Conservation (phyloP, 208 protist genomes). For the Leishmania mexicana region DNA sequence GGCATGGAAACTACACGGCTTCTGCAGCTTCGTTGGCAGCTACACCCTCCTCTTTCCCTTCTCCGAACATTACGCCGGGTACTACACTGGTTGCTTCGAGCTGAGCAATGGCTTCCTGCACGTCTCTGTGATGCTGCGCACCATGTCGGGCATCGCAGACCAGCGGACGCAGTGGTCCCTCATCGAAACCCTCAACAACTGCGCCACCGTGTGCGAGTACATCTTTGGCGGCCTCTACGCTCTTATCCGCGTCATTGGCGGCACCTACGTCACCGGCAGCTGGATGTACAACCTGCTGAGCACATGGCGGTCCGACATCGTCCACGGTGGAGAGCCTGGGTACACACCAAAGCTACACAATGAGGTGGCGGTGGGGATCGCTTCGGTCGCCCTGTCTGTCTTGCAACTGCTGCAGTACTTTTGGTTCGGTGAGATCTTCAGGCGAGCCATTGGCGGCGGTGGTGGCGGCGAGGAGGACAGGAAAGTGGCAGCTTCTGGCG, state of each 20-base stretch:
- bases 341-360: constrained; percentile 54
- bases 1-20: constrained; percentile 78
- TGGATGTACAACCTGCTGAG: constrained; percentile 44
- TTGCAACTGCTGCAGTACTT: constrained; percentile 83
- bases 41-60: constrained; percentile 81
- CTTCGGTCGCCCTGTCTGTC: constrained; percentile 44
- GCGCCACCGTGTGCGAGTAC: constrained; percentile 46
- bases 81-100: constrained; percentile 89
- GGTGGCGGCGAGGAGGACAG: background rate
- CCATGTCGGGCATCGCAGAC: constrained; percentile 27
- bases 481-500: background rate
- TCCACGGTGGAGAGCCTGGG: constrained; percentile 28
- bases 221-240: constrained; percentile 69
- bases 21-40: constrained; percentile 66
- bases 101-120: constrained; percentile 80
- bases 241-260: constrained; percentile 69
- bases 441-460: constrained; percentile 32
- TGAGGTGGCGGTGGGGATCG: constrained; percentile 54
- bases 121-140: constrained; percentile 51
- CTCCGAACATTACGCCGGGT: constrained; percentile 69
- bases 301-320: constrained; percentile 34
- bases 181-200: constrained; percentile 22
- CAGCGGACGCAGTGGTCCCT: constrained; percentile 21
- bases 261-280: constrained; percentile 52
- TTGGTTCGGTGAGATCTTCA: constrained; percentile 80